These are phyloP conservation scores for Chenopodium album DNA, from an alignment of 148 eudicot genomes.

Conservation along the genomic window DNA sequence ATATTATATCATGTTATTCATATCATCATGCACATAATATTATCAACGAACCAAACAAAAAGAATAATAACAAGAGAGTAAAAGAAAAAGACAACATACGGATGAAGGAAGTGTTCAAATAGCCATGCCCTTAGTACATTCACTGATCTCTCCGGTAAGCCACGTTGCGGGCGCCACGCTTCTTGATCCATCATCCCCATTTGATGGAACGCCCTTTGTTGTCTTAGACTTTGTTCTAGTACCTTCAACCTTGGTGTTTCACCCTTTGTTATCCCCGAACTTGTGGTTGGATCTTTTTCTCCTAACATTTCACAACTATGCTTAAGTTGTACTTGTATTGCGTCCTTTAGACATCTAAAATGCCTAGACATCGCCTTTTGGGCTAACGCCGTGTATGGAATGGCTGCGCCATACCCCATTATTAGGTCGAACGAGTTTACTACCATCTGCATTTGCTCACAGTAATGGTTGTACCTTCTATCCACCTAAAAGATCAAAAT, in stretches of 20 bases:
- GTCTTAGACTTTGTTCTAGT: slow-evolving; percentile 79
- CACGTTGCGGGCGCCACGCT: slow-evolving; percentile 96
- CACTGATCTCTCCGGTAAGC: slow-evolving; percentile 87
- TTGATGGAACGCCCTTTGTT: slow-evolving; percentile 86
- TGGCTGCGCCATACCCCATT: slow-evolving; percentile 81
- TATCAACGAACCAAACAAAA: background rate
- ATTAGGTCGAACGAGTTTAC: slow-evolving; percentile 86
- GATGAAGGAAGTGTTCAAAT: slow-evolving; percentile 92
- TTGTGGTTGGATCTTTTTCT: slow-evolving; percentile 67
- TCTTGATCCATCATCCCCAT: slow-evolving; percentile 98
- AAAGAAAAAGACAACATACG: slow-evolving; percentile 53
- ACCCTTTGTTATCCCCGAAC: slow-evolving; percentile 78
- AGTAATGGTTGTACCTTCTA: slow-evolving; percentile 81
- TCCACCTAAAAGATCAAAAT: slow-evolving; percentile 52
- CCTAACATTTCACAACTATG: slow-evolving; percentile 75
- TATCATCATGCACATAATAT: background rate
- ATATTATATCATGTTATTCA: too few relatives aligned
- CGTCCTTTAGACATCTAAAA: slow-evolving; percentile 81
- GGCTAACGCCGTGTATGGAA: slow-evolving; percentile 80
- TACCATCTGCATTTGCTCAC: slow-evolving; percentile 96
- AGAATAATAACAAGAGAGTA: background rate
- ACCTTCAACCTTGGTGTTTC: slow-evolving; percentile 84
- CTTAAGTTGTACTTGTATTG: slow-evolving; percentile 63
- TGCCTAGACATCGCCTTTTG: slow-evolving; percentile 97
- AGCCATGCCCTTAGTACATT: slow-evolving; percentile 89